phyloP scores from a whole-genome alignment of 768 basidiomycete genomes.

The Trametes cubensis region DNA sequence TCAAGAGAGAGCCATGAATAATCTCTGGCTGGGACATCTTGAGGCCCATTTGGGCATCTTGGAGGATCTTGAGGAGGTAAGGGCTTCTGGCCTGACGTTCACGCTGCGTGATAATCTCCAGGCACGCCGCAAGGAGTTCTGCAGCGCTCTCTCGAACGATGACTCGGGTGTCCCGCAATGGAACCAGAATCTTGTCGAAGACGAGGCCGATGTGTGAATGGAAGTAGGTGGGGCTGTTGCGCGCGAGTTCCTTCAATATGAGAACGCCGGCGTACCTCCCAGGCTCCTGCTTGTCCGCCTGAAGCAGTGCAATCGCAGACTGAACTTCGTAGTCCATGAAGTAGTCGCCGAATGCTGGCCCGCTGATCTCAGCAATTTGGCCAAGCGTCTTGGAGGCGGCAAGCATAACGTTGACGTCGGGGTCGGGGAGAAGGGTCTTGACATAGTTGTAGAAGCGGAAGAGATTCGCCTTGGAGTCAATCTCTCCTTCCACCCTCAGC shows the following conservation, averaged over 20 bases:
- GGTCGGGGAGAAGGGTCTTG: constrained; percentile 87
- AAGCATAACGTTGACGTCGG: constrained; percentile 92
- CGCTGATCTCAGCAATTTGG: constrained; percentile 82
- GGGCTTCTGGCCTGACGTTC: constrained; percentile 66
- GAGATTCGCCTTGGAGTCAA: constrained; percentile 78
- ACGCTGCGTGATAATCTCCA: constrained; percentile 81
- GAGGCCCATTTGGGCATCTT: constrained; percentile 83
- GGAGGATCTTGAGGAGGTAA: constrained; percentile 80
- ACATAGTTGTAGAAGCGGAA: constrained; percentile 93
- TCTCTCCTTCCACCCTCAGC: constrained; percentile 76
- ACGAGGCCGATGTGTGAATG: constrained; percentile 85
- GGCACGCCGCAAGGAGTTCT: constrained; percentile 88
- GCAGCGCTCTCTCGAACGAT: constrained; percentile 93
- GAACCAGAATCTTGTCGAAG: constrained; percentile 90
- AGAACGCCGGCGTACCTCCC: constrained; percentile 93
- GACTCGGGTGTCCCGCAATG: constrained; percentile 84
- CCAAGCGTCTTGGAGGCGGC: constrained; percentile 92
- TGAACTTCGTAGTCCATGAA: constrained; percentile 92
- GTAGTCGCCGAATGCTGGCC: constrained; percentile 79
- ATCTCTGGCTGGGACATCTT: constrained; percentile 82
- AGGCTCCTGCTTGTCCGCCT: constrained; percentile 73
- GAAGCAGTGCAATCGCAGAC: constrained; percentile 77
- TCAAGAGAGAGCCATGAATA: constrained; percentile 90
- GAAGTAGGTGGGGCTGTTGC: constrained; percentile 85
- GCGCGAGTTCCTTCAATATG: constrained; percentile 90